These are phyloP conservation scores for Arthrobotrys sinensis DNA, from an alignment of 2,329 filamentous ascomycete genomes.

Conservation along the genomic window DNA sequence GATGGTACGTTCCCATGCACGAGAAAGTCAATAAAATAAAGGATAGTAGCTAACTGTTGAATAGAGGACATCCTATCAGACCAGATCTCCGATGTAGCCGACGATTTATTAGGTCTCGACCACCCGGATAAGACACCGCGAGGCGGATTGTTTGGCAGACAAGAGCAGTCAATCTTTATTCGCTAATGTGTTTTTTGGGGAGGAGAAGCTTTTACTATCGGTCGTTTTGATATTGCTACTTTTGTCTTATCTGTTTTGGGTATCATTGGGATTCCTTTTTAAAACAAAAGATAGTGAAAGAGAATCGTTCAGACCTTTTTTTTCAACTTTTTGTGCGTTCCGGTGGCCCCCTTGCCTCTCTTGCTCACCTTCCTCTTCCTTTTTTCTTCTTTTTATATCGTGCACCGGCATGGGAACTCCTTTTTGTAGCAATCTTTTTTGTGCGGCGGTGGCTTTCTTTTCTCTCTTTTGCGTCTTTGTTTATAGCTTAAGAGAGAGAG, in stretches of 20 bases:
- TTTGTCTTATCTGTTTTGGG: constrained; percentile 30
- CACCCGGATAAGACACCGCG: constrained; percentile 74
- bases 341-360: not conserved
- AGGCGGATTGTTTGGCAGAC: constrained; percentile 63
- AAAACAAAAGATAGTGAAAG: constrained; percentile 36
- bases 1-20: constrained; percentile 76
- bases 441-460: constrained; percentile 6
- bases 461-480: constrained; percentile 6
- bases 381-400: constrained; percentile 16
- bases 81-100: constrained; percentile 70
- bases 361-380: constrained; percentile 2
- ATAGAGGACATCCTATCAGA: constrained; percentile 75
- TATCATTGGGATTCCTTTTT: constrained; percentile 43
- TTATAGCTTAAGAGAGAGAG: constrained; percentile 15
- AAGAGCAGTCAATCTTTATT: constrained; percentile 64
- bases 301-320: constrained; percentile 24
- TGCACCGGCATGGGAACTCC: not conserved
- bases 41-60: constrained; percentile 15
- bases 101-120: constrained; percentile 77
- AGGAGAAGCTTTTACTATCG: not conserved
- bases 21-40: constrained; percentile 53
- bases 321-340: not conserved
- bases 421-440: constrained; percentile 11
- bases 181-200: constrained; percentile 56
- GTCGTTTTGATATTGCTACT: constrained; percentile 28